Conservation (phyloP, 2,329 filamentous ascomycete genomes). For the Claviceps sp. region DNA sequence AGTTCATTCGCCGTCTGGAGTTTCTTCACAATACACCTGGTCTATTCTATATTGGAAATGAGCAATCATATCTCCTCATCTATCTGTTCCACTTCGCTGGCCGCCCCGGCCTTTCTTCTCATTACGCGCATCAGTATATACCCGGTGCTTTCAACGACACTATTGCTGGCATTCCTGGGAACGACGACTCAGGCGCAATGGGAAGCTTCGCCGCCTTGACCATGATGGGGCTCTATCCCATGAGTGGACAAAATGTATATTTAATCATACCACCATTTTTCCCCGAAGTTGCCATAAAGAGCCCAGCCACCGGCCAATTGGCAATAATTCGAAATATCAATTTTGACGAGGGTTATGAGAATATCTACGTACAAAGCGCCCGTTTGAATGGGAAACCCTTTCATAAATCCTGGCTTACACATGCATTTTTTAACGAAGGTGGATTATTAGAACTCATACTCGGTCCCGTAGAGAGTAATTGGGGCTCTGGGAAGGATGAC, state of each 20-base stretch:
- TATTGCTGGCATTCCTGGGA: slow-evolving; percentile 41
- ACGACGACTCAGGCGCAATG: slow-evolving; percentile 41
- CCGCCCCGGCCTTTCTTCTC: slow-evolving; percentile 41
- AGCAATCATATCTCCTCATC: slow-evolving; percentile 37
- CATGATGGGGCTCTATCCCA: slow-evolving; percentile 41
- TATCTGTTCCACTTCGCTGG: slow-evolving; percentile 53
- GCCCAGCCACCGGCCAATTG: slow-evolving; percentile 13
- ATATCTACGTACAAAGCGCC: slow-evolving; percentile 45
- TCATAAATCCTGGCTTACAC: slow-evolving; percentile 45
- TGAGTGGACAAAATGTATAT: slow-evolving; percentile 40
- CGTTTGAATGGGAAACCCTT: slow-evolving; percentile 41
- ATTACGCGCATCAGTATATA: slow-evolving; percentile 51
- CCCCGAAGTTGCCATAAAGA: slow-evolving; percentile 26
- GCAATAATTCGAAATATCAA: slow-evolving; percentile 17
- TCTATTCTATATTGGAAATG: slow-evolving; percentile 55
- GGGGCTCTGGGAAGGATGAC: slow-evolving; percentile 7
- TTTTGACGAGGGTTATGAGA: slow-evolving; percentile 31
- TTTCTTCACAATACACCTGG: slow-evolving; percentile 51
- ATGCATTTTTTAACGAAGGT: slow-evolving; percentile 45
- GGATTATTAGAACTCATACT: slow-evolving; percentile 42
- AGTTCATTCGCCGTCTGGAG: slow-evolving; percentile 45
- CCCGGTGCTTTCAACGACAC: slow-evolving; percentile 55
- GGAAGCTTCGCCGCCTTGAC: slow-evolving; percentile 36
- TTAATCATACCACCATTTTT: slow-evolving; percentile 40
- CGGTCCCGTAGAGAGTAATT: slow-evolving; percentile 35